A percentile compares a stretch with the other conserved stretches of the same genome.
Conservation (phyloP, 345 rosid species). For the Citrus trifoliata region DNA sequence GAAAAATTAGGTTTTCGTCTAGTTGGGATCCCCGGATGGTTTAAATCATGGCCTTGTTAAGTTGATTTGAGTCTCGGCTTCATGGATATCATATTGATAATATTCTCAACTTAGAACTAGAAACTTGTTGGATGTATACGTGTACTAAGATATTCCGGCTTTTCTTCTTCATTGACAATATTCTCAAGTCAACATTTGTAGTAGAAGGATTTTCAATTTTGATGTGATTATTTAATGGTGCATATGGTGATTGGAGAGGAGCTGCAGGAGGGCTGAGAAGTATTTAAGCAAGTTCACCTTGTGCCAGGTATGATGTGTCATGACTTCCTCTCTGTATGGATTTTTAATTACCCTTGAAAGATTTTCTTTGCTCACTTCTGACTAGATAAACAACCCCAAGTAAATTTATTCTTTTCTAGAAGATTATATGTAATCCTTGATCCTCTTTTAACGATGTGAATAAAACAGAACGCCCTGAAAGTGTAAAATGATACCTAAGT, state of each 20-base stretch:
- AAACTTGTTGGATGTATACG: not conserved
- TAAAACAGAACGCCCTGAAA: not conserved
- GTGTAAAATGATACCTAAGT: not conserved
- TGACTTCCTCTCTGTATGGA: not conserved
- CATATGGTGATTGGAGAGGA: constrained; percentile 9
- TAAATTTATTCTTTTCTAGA: not conserved
- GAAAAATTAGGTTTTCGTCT: not conserved
- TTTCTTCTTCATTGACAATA: not conserved
- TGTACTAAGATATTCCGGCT: not conserved
- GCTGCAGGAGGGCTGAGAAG: constrained; percentile 6
- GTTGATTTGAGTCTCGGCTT: constrained; percentile 6
- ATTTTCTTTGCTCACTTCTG: not conserved
- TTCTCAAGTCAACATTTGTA: constrained; percentile 7
- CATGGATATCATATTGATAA: not conserved
- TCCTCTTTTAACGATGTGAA: not conserved
- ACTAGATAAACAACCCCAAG: not conserved
- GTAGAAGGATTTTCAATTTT: constrained; percentile 5
- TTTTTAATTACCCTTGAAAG: not conserved
- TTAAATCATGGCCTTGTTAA: not conserved
- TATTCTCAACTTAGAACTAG: not conserved
- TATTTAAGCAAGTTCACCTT: constrained; percentile 12
- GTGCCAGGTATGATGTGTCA: constrained; percentile 18
- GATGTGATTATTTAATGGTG: not conserved
- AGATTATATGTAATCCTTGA: not conserved
- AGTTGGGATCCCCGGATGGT: constrained; percentile 4